phyloP scores from a whole-genome alignment of 371 early-diverging fungal genomes.

The Nematocida minor region DNA sequence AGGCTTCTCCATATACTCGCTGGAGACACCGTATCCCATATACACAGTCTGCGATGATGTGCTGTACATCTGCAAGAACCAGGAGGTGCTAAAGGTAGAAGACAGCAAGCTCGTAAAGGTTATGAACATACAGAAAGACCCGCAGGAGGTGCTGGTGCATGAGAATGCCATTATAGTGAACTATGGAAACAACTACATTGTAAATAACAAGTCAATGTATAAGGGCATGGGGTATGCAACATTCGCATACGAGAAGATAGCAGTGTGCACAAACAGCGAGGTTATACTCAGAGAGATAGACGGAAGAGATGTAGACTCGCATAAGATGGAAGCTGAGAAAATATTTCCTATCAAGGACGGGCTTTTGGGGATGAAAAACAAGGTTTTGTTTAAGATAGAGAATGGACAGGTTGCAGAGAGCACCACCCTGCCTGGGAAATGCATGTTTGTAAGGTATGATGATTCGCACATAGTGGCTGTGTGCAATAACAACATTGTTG shows the following conservation, averaged over 20 bases:
- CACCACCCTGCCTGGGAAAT: not conserved
- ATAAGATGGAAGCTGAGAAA: conserved; percentile 3
- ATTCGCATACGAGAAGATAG: not conserved
- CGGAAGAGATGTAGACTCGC: conserved; percentile 35
- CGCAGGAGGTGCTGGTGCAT: not conserved
- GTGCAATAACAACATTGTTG: conserved; percentile 69
- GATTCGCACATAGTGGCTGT: conserved; percentile 27
- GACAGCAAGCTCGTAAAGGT: conserved; percentile 19
- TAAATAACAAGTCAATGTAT: not conserved
- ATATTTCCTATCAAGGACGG: conserved; percentile 13
- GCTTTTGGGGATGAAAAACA: conserved; percentile 18
- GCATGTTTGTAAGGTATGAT: not conserved
- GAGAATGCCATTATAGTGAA: conserved; percentile 48
- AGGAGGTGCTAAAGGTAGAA: conserved; percentile 23
- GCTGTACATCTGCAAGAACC: conserved; percentile 25
- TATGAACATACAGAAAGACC: conserved; percentile 25
- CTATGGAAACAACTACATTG: not conserved
- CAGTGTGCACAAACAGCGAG: conserved; percentile 8
- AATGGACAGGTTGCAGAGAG: not conserved
- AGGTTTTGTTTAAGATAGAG: not conserved
- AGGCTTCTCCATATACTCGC: conserved; percentile 87
- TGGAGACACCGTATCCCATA: conserved; percentile 86
- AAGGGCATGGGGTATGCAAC: conserved; percentile 19
- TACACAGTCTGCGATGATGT: conserved; percentile 66
- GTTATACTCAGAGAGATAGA: conserved; percentile 36